These are phyloP conservation scores for Phycomyces blakesleeanus DNA, from an alignment of 192 early-diverging fungal species.

Conservation along the genomic window DNA sequence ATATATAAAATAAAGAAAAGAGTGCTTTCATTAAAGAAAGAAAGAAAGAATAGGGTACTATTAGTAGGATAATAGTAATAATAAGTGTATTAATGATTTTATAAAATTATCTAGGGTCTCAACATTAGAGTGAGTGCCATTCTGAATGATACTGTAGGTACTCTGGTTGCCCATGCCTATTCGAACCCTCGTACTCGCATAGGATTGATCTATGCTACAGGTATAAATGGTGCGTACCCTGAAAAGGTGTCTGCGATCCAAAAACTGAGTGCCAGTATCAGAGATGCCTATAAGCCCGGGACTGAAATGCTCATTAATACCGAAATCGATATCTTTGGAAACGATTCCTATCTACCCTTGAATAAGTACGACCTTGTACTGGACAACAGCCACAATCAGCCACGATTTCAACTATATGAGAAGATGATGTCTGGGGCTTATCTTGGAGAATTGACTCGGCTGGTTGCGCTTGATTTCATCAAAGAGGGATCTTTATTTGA, in stretches of 20 bases:
- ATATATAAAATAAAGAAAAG: not conserved
- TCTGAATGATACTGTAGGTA: conserved; percentile 95
- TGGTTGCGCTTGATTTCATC: conserved; percentile 78
- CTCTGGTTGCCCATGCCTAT: conserved; percentile 89
- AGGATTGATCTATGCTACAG: conserved; percentile 91
- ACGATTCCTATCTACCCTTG: conserved; percentile 71
- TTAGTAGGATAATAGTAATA: too few species aligned
- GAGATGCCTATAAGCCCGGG: conserved; percentile 37
- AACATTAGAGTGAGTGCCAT: conserved; percentile 81
- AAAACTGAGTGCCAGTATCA: conserved; percentile 60
- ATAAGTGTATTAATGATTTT: too few species aligned
- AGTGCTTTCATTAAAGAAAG: not conserved
- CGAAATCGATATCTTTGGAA: conserved; percentile 87
- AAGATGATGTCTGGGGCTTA: conserved; percentile 97
- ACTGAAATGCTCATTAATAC: conserved; percentile 93
- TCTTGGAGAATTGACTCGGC: conserved; percentile 86
- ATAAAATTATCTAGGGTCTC: too few species aligned
- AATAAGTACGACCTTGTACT: conserved; percentile 84
- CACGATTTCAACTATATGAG: conserved; percentile 87
- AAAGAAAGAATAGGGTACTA: not conserved
- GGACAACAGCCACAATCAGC: conserved; percentile 74
- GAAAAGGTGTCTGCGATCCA: conserved; percentile 72
- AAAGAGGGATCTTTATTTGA: conserved; percentile 73
- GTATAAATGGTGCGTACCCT: conserved; percentile 95
- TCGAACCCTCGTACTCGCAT: conserved; percentile 72